Evolutionary conservation across 352 stramenopile genomes (phyloP).

Genomic region (Elongisporangium senticosum): DNA sequence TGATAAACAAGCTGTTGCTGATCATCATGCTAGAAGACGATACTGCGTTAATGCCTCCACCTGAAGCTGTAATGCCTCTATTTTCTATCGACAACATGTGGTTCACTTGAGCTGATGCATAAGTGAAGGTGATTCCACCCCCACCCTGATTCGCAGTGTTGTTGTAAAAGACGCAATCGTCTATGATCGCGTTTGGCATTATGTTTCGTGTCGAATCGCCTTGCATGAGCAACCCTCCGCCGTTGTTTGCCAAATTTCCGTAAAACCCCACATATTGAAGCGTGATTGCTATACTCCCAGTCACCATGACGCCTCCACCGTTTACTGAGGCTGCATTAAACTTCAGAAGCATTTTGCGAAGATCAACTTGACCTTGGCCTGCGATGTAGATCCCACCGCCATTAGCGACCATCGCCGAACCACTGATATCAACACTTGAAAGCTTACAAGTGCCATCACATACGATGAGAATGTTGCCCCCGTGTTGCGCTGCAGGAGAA

Average conservation of each 20-base stretch:
- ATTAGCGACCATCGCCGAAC: constrained; percentile 12
- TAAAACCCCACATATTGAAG: constrained; percentile 16
- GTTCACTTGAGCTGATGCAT: background rate
- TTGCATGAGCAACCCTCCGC: constrained; percentile 19
- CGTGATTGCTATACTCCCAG: constrained; percentile 6
- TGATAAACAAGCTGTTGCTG: constrained; percentile 24
- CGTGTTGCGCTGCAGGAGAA: constrained; percentile 6
- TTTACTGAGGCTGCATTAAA: constrained; percentile 5
- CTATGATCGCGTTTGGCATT: background rate
- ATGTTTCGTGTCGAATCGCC: background rate
- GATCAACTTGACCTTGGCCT: constrained; percentile 12
- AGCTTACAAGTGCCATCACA: constrained; percentile 17
- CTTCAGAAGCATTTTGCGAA: constrained; percentile 10
- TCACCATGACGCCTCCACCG: constrained; percentile 27
- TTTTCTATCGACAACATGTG: constrained; percentile 29
- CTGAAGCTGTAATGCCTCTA: constrained; percentile 8
- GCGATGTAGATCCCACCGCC: constrained; percentile 28
- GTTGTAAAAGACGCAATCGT: constrained; percentile 36
- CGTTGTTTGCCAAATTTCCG: constrained; percentile 16
- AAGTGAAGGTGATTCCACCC: constrained; percentile 17
- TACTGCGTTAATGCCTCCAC: constrained; percentile 20
- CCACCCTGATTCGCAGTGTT: constrained; percentile 22
- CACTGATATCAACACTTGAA: constrained; percentile 15
- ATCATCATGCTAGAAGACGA: constrained; percentile 3
- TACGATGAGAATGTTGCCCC: constrained; percentile 22